Percentiles rank a stretch among this genome's conserved stretches.
Conservation (phyloP, 257 asterid species). For the Hygrophila difformis region DNA sequence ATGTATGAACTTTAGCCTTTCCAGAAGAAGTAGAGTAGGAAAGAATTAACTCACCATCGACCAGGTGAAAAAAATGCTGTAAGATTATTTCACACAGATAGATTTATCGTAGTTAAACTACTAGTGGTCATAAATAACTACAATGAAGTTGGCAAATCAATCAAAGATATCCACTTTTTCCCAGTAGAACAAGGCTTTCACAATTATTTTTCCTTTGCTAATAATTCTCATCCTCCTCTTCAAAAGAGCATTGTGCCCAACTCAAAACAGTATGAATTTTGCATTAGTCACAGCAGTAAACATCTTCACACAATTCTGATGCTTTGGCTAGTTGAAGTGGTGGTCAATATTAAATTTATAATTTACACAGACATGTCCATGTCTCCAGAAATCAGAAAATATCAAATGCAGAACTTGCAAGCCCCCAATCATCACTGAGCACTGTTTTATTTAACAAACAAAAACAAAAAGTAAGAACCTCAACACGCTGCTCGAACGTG, state of each 20-base stretch:
- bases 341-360: too few relatives aligned
- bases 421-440: neutral
- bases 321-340: too few relatives aligned
- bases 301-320: too few relatives aligned
- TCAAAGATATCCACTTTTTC: neutral
- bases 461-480: constrained; percentile 25
- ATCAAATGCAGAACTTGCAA: too few relatives aligned
- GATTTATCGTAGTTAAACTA: neutral
- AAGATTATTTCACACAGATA: neutral
- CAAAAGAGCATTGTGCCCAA: neutral
- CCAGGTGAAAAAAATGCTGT: neutral
- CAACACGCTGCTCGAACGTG: constrained; percentile 31
- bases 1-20: constrained; percentile 11
- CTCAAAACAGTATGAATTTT: too few relatives aligned
- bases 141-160: constrained; percentile 2
- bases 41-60: constrained; percentile 1
- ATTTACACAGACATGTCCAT: too few relatives aligned
- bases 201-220: neutral
- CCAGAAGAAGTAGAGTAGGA: constrained; percentile 9
- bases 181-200: neutral
- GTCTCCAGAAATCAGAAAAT: too few relatives aligned
- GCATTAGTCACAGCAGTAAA: too few relatives aligned
- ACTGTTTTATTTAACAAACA: neutral
- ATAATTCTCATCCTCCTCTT: constrained; percentile 7
- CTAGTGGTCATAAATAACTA: neutral